Percentiles rank a stretch among this genome's conserved stretches.
These are phyloP conservation scores for Actinomucor elegans DNA, from an alignment of 371 early-diverging fungal genomes.

Conservation along the genomic window DNA sequence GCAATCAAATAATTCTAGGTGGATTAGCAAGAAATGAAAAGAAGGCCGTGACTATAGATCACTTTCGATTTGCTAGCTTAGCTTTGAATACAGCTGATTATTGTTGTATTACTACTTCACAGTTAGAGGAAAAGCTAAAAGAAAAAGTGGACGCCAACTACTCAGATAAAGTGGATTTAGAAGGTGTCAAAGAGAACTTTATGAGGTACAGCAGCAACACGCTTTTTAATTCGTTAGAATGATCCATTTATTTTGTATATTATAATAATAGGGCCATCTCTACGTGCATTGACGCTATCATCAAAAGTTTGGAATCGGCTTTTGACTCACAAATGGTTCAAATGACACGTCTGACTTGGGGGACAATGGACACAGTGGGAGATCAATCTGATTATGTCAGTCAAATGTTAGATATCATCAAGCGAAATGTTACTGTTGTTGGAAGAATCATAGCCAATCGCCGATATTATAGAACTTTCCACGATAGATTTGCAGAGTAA, in stretches of 20 bases:
- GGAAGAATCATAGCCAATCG: slow-evolving; percentile 64
- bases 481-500: slow-evolving; percentile 90
- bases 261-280: slow-evolving; percentile 56
- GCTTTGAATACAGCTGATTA: slow-evolving; percentile 94
- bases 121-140: slow-evolving; percentile 82
- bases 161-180: slow-evolving; percentile 65
- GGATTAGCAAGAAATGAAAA: slow-evolving; percentile 77
- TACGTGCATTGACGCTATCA: slow-evolving; percentile 62
- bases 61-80: slow-evolving; percentile 67
- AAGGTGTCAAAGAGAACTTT: slow-evolving; percentile 74
- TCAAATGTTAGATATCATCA: slow-evolving; percentile 56
- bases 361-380: slow-evolving; percentile 79
- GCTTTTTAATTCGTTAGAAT: too few relatives aligned
- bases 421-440: slow-evolving; percentile 50
- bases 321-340: slow-evolving; percentile 67
- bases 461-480: slow-evolving; percentile 82
- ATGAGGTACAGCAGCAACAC: too few relatives aligned
- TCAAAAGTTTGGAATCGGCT: slow-evolving; percentile 60
- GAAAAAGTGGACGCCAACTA: slow-evolving; percentile 75
- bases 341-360: slow-evolving; percentile 83
- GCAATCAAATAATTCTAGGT: slow-evolving; percentile 63
- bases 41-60: slow-evolving; percentile 54
- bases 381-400: slow-evolving; percentile 91
- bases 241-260: slow-evolving; percentile 8
- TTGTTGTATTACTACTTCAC: slow-evolving; percentile 81